Percentiles rank a stretch among this genome's conserved stretches.
Evolutionary conservation across 1,284 basidiomycete genomes (phyloP).

Genomic region (Ganoderma meredithae): DNA sequence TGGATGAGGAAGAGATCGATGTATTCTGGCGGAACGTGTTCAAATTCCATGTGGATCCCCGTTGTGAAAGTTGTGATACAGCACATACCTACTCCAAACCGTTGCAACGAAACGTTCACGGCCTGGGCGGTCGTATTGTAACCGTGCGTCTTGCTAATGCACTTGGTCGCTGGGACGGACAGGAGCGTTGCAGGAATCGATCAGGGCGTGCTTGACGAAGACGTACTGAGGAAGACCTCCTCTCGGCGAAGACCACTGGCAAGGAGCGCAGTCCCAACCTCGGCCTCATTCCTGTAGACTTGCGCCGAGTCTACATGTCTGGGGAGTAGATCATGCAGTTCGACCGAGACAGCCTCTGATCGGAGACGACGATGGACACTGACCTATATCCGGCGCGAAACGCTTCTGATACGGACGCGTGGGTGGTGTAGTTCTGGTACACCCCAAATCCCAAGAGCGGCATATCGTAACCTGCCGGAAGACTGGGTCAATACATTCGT

Average conservation of each 20-base stretch:
- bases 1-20: slow-evolving; percentile 72
- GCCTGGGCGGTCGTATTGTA: slow-evolving; percentile 38
- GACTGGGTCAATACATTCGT: neutral
- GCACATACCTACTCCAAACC: slow-evolving; percentile 34
- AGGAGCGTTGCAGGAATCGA: neutral
- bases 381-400: slow-evolving; percentile 71
- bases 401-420: slow-evolving; percentile 69
- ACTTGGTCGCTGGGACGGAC: slow-evolving; percentile 33
- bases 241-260: slow-evolving; percentile 58
- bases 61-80: neutral
- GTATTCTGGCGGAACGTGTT: slow-evolving; percentile 46
- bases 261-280: slow-evolving; percentile 65
- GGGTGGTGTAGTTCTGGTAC: slow-evolving; percentile 72
- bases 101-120: slow-evolving; percentile 36
- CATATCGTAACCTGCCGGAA: slow-evolving; percentile 57
- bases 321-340: neutral
- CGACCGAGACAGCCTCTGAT: neutral
- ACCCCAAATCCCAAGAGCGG: slow-evolving; percentile 85
- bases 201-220: neutral
- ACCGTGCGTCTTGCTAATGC: slow-evolving; percentile 38
- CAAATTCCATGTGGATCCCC: neutral
- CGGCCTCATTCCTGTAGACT: slow-evolving; percentile 76
- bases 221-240: slow-evolving; percentile 79
- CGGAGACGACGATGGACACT: neutral
- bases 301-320: slow-evolving; percentile 79